A percentile compares a stretch with the other conserved stretches of the same genome.
These are phyloP conservation scores for Phytopythium ostracodes DNA, from an alignment of 352 stramenopile species.

Conservation along the genomic window DNA sequence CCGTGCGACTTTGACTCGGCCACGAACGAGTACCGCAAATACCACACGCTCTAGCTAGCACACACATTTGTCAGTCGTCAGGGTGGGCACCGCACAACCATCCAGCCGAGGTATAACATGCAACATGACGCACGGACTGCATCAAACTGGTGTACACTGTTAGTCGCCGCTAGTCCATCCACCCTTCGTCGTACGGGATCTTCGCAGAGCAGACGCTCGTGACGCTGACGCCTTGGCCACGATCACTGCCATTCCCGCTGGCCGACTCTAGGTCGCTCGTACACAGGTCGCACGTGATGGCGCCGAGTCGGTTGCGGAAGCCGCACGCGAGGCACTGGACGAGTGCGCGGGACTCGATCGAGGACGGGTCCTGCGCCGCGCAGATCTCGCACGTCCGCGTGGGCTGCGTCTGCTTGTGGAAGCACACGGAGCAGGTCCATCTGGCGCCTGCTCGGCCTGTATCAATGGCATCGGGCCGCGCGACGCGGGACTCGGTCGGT, in stretches of 20 bases:
- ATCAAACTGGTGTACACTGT: constrained; percentile 1
- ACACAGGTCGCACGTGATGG: constrained; percentile 56
- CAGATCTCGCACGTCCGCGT: constrained; percentile 67
- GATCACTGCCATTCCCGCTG: neutral
- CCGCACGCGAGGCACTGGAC: constrained; percentile 60
- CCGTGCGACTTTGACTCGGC: constrained; percentile 78
- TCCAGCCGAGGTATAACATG: neutral
- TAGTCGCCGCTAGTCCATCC: constrained; percentile 16
- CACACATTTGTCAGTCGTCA: neutral
- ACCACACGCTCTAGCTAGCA: constrained; percentile 30
- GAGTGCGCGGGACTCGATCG: constrained; percentile 39
- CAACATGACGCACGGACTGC: neutral
- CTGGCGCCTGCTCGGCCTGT: constrained; percentile 5
- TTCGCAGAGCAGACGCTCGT: constrained; percentile 5
- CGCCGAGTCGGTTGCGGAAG: constrained; percentile 53
- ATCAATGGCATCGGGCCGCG: constrained; percentile 11
- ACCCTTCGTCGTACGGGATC: constrained; percentile 34
- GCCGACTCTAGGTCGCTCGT: constrained; percentile 2
- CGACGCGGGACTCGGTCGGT: constrained; percentile 4
- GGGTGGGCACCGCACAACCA: neutral
- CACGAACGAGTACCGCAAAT: constrained; percentile 78
- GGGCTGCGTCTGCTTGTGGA: constrained; percentile 54
- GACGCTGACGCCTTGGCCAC: too few relatives aligned
- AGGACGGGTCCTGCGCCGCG: constrained; percentile 60
- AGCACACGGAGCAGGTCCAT: constrained; percentile 71